Evolutionary conservation across 139 green algal species (phyloP).

Genomic region (Yamagishiella unicocca): DNA sequence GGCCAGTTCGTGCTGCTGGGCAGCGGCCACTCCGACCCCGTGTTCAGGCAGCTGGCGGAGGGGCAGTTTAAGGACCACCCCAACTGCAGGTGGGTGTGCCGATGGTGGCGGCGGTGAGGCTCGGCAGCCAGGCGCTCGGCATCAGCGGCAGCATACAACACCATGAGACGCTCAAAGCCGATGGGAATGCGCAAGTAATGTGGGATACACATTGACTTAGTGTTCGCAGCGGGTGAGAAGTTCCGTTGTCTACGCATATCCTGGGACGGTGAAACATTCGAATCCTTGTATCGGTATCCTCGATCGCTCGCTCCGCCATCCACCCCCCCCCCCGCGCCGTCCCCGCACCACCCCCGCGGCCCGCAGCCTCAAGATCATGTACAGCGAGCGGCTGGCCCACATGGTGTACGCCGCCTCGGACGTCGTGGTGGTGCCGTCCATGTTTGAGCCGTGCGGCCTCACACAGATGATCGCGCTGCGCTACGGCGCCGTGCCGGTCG

Average conservation of each 20-base stretch:
- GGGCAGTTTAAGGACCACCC: slow-evolving; percentile 68
- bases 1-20: slow-evolving; percentile 96
- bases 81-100: slow-evolving; percentile 38
- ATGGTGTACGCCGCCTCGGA: slow-evolving; percentile 93
- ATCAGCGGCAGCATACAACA: too few relatives aligned
- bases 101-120: neutral
- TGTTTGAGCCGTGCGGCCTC: slow-evolving; percentile 98
- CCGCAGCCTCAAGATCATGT: slow-evolving; percentile 47
- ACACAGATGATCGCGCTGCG: slow-evolving; percentile 88
- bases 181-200: too few relatives aligned
- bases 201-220: too few relatives aligned
- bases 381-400: slow-evolving; percentile 78
- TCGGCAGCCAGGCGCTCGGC: too few relatives aligned
- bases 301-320: too few relatives aligned
- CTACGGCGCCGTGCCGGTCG: slow-evolving; percentile 83
- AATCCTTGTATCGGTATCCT: too few relatives aligned
- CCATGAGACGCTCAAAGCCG: too few relatives aligned
- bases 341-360: too few relatives aligned
- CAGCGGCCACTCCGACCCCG: slow-evolving; percentile 83
- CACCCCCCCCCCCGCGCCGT: neutral
- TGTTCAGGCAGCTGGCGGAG: slow-evolving; percentile 84
- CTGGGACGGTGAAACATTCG: too few relatives aligned
- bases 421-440: slow-evolving; percentile 93
- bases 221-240: too few relatives aligned
- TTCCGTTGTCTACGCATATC: too few relatives aligned